phyloP scores from a whole-genome alignment of 106 monocot genomes.

The Agapanthus africanus region DNA sequence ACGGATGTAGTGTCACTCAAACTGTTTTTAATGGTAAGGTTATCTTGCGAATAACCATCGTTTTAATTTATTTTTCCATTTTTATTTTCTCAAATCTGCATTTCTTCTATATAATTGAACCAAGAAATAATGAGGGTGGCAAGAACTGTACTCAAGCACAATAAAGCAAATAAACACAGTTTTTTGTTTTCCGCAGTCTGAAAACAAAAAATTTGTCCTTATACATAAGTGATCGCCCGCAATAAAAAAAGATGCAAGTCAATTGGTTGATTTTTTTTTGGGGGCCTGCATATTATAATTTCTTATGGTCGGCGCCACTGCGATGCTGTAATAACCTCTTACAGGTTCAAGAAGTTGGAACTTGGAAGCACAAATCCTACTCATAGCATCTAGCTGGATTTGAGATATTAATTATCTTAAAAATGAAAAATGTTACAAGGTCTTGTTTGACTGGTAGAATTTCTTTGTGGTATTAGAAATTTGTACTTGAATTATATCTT shows the following conservation, averaged over 20 bases:
- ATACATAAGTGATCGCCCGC: background rate
- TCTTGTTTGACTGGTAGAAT: background rate
- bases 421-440: background rate
- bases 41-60: background rate
- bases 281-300: background rate
- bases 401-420: background rate
- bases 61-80: background rate
- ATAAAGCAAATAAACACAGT: no score
- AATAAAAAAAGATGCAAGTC: background rate
- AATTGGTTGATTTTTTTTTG: background rate
- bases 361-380: background rate
- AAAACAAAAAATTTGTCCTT: background rate
- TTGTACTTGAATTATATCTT: conserved; percentile 3
- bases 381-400: background rate
- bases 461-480: background rate
- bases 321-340: background rate
- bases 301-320: background rate
- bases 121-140: background rate
- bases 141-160: background rate
- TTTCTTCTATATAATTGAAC: background rate
- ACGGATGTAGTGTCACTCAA: conserved; percentile 69
- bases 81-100: background rate
- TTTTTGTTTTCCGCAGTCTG: no score
- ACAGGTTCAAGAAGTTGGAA: background rate
- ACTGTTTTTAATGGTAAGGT: conserved; percentile 86